Conservation (phyloP, 2,329 filamentous ascomycete genomes). For the Paraconiothyrium brasiliense region DNA sequence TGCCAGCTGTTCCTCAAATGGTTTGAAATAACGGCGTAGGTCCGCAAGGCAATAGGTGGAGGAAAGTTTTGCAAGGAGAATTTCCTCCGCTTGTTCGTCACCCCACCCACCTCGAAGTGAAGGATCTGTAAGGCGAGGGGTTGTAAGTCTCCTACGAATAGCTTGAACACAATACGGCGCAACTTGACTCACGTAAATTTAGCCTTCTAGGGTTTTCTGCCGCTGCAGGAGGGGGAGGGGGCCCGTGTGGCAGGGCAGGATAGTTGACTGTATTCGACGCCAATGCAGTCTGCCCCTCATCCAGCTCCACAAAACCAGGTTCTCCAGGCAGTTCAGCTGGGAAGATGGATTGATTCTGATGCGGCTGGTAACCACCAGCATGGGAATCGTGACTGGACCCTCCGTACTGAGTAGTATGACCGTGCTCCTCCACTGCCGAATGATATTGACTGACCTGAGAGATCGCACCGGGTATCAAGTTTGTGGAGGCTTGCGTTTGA, state of each 20-base stretch:
- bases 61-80: neutral
- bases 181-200: neutral
- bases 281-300: neutral
- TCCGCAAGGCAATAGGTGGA: neutral
- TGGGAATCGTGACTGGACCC: too few relatives aligned
- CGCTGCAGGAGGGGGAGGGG: neutral
- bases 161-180: neutral
- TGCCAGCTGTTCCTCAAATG: neutral
- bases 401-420: too few relatives aligned
- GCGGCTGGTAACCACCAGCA: neutral
- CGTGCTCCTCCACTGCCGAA: too few relatives aligned
- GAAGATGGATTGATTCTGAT: neutral
- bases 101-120: slow-evolving; percentile 9
- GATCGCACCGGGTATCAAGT: neutral
- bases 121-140: neutral
- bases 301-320: neutral
- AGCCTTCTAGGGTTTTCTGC: neutral
- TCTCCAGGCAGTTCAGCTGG: neutral
- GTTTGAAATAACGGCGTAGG: neutral
- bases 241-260: neutral
- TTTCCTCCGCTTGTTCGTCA: slow-evolving; percentile 4
- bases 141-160: neutral
- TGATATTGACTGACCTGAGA: neutral
- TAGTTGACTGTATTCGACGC: too few relatives aligned
- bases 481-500: neutral